Percentiles rank a stretch among this genome's conserved stretches.
Evolutionary conservation across 2,329 filamentous ascomycete species (phyloP).

Genomic region (Diaporthe australafricana): DNA sequence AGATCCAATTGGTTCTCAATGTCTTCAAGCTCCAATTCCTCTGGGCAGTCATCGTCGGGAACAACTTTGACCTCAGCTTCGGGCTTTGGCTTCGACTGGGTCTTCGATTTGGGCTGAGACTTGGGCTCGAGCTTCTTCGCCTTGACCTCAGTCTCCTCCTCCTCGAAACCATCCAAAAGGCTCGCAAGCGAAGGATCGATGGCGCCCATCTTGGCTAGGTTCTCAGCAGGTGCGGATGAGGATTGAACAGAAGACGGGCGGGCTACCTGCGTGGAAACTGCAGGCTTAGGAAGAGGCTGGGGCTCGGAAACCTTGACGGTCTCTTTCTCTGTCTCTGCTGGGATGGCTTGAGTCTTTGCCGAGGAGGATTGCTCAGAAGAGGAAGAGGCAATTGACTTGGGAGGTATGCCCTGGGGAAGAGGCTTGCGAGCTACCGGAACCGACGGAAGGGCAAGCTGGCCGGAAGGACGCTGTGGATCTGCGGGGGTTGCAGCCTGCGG

Average conservation of each 20-base stretch:
- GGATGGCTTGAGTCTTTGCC: neutral
- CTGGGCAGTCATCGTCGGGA: no score
- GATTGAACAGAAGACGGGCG: slow-evolving; percentile 11
- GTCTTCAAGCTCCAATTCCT: neutral
- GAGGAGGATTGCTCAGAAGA: neutral
- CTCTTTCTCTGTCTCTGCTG: neutral
- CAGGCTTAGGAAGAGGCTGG: slow-evolving; percentile 1
- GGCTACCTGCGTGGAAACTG: neutral
- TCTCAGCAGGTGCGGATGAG: neutral
- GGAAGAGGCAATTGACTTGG: neutral
- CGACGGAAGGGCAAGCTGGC: neutral
- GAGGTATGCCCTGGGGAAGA: neutral
- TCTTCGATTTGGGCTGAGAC: neutral
- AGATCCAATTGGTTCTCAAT: neutral
- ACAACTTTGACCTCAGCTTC: neutral
- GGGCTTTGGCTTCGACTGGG: neutral
- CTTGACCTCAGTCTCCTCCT: neutral
- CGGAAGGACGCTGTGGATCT: neutral
- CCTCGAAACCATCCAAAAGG: neutral
- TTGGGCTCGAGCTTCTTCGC: neutral
- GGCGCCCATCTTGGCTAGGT: slow-evolving; percentile 5
- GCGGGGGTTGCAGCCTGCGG: neutral
- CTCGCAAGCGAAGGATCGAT: neutral
- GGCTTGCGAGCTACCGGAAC: neutral
- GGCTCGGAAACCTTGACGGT: neutral